Base-by-base conservation (phyloP, 192 early-diverging fungal genomes). In the Thamnidium elegans region DNA sequence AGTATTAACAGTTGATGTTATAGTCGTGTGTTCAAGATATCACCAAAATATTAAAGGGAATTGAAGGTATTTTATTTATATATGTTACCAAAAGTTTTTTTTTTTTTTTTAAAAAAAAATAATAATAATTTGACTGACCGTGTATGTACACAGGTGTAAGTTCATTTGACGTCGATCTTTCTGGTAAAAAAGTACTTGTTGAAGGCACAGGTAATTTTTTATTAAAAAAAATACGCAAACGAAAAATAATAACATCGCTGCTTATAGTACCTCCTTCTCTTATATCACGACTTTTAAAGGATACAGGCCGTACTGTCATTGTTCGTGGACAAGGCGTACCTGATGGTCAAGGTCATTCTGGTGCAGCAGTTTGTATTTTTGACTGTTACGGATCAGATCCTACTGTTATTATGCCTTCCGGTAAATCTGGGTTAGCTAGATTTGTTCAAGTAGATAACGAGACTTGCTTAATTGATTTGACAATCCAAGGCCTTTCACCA, bases 351-450 rank as follows among this genome's bases (percentile, higher is more conserved):
- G 54, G 51, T 7, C 87, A 91, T 63, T 79, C 87, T 46, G 91
- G 90, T 34, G 92, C 93, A 0, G 94, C 94, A 17, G 94, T 96
- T 6, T 94, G 93, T 65, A 95, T 96, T 32, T 89, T 96, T 55
- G 91, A 96, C 58, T 80, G 78, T 58, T 78, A 77, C 46, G 76
- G 69, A 0, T 67, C 45, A 47, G 59, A 78, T 53, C 66, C 71
- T 14, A 30, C 32, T 14, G 19, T 19, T 4, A 64, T 66, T 0
- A 21, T 59, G 4, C 66, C 66, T 19, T 31, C 21, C 3, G 67
- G 66, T 9, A 73, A 54, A 11, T 76, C 80, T 4, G 94, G 94
- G 0, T 78, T 96, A 17, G 92, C 86, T 11, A 81, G 94, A 10
- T 85, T 95, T 63, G 85, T 93, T 47, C 93, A 95, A 59, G 82